A percentile compares a stretch with the other conserved stretches of the same genome.
Evolutionary conservation across 495 filamentous ascomycete genomes (phyloP).

Genomic region (Talaromyces trachyspermus): DNA sequence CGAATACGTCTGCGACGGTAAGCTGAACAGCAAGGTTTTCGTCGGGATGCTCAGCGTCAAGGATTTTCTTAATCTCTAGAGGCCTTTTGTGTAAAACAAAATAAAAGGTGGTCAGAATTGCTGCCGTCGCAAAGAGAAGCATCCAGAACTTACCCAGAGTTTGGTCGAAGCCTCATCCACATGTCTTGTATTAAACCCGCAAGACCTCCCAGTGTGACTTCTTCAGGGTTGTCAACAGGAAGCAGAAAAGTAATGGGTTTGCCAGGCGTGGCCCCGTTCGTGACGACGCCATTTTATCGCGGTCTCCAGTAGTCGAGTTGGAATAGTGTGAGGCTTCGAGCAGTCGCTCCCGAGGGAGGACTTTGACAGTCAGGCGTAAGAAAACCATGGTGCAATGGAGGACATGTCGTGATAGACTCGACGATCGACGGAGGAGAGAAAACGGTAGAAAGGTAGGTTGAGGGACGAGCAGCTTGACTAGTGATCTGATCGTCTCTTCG

Average conservation of each 20-base stretch:
- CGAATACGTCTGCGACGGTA: conserved; percentile 33
- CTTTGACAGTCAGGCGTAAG: conserved; percentile 29
- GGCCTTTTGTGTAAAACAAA: conserved; percentile 15
- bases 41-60: conserved; percentile 26
- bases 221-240: conserved; percentile 23
- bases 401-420: not conserved
- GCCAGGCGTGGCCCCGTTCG: not conserved
- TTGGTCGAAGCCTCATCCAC: conserved; percentile 28
- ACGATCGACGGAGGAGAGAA: too few relatives aligned
- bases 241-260: conserved; percentile 27
- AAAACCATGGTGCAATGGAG: conserved; percentile 22
- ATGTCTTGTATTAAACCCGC: conserved; percentile 26
- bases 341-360: conserved; percentile 26
- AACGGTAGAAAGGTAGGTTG: too few relatives aligned
- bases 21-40: conserved; percentile 26
- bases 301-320: conserved; percentile 6
- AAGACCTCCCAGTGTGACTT: conserved; percentile 22
- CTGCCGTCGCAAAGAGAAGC: not conserved
- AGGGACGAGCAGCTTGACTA: too few relatives aligned
- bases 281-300: conserved; percentile 11
- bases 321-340: conserved; percentile 4
- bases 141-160: conserved; percentile 21
- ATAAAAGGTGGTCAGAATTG: not conserved
- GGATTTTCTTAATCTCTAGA: conserved; percentile 30
- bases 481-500: too few relatives aligned